Percentiles rank a stretch among this genome's conserved stretches.
phyloP scores from a whole-genome alignment of 768 basidiomycete species.

The Suillus weaverae region DNA sequence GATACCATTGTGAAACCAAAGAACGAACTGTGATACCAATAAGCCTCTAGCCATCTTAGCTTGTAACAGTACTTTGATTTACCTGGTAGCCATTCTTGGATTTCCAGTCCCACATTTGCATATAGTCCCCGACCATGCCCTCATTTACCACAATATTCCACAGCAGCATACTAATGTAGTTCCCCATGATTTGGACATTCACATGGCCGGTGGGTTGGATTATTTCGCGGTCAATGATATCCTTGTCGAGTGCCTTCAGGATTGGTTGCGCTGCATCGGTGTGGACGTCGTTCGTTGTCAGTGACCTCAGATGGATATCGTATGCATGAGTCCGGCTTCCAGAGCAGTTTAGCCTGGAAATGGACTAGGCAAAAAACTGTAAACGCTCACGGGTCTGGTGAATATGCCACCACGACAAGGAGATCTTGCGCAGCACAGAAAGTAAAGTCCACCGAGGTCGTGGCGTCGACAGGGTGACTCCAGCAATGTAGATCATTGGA shows the following conservation, averaged over 20 bases:
- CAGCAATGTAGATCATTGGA: conserved; percentile 22
- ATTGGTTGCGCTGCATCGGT: conserved; percentile 41
- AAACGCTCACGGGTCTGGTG: conserved; percentile 39
- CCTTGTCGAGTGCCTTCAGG: conserved; percentile 20
- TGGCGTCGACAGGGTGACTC: conserved; percentile 44
- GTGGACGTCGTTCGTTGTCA: conserved; percentile 52
- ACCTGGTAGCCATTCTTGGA: conserved; percentile 20
- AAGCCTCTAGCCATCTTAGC: not conserved
- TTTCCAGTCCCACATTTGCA: conserved; percentile 56
- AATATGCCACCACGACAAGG: conserved; percentile 48
- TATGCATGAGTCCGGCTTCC: conserved; percentile 40
- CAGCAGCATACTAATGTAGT: conserved; percentile 50
- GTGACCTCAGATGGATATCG: conserved; percentile 49
- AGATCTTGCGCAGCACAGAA: conserved; percentile 59
- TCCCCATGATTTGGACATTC: conserved; percentile 47
- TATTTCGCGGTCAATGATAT: not conserved
- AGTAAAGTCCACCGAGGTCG: conserved; percentile 53
- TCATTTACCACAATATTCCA: not conserved
- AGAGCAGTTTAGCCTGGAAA: conserved; percentile 4
- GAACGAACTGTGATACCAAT: conserved; percentile 34
- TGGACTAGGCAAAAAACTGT: not conserved
- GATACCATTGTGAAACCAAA: conserved; percentile 45
- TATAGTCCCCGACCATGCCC: conserved; percentile 34
- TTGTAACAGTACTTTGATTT: not conserved
- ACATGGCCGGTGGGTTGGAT: conserved; percentile 23